Evolutionary conservation across 1,139 yeast species (phyloP).

Genomic region (Kodamaea plutei): DNA sequence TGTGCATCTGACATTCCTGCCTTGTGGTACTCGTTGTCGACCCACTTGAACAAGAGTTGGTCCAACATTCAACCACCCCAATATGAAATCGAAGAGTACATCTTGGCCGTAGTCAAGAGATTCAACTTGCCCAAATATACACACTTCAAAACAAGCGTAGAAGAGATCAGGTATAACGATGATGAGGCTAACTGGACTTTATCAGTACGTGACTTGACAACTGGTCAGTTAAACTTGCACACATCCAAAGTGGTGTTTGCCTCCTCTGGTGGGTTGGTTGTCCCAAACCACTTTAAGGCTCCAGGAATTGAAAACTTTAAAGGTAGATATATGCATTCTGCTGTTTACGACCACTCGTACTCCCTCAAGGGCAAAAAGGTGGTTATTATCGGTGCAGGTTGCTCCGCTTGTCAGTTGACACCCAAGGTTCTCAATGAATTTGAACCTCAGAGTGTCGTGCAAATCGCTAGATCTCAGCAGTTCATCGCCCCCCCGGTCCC

Average conservation of each 20-base stretch:
- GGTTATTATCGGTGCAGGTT: conserved; percentile 23
- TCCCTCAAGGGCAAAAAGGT: conserved; percentile 25
- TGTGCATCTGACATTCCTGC: conserved; percentile 53
- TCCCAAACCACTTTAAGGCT: conserved; percentile 26
- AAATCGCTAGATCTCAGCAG: conserved; percentile 36
- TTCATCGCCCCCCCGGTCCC: conserved; percentile 41
- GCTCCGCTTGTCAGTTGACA: conserved; percentile 22
- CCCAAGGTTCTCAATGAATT: conserved; percentile 27
- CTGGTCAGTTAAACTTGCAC: conserved; percentile 25
- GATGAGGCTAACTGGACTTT: conserved; percentile 35
- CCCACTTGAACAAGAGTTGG: conserved; percentile 43
- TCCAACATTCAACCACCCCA: conserved; percentile 45
- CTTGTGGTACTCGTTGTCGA: conserved; percentile 42
- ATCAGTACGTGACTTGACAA: conserved; percentile 27
- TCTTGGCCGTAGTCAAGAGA: conserved; percentile 35
- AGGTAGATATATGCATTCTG: conserved; percentile 47
- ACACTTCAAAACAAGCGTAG: conserved; percentile 22
- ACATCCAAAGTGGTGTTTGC: conserved; percentile 29
- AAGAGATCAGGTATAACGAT: conserved; percentile 29
- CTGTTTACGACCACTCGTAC: conserved; percentile 42
- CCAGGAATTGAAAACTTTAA: conserved; percentile 40
- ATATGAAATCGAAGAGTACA: conserved; percentile 45
- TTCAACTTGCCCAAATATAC: conserved; percentile 29
- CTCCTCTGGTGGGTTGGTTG: conserved; percentile 39
- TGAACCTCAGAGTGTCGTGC: conserved; percentile 28